Base-by-base conservation (phyloP, 129 eudicot species). In the Chrysanthemum seticuspe region DNA sequence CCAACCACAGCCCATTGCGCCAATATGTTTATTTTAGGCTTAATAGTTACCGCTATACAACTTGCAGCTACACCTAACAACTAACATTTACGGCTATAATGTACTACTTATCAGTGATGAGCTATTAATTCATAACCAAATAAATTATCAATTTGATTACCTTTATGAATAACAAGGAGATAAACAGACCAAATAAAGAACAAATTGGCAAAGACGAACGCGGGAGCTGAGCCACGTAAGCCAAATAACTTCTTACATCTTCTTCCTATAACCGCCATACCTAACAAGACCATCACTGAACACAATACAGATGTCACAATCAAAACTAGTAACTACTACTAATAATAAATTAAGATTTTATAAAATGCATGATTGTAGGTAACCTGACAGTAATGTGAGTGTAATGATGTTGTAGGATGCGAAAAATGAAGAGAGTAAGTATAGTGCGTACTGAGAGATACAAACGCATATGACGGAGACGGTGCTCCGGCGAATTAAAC, bases 161-260 rank as follows among this genome's bases (percentile, higher is more conserved):
- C 95, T 83, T 72, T 67, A 47, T 86, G 85, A 83, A 85, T 61
- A 15, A 76, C 87, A 61, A 59, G 52, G 5, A 81, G n/a, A 64
- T 85, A 83, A 40, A 83, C 80, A 64, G 59, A 83, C 91, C 95
- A 88, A 70, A 83, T 51, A 76, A 88, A 85, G 11, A 83, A 45
- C 23, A 85, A 51, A 70, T 75, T 83, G 25, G 82, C 44, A 65
- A 88, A 78, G 56, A 88, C 91, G 66, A 85, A 85, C 15, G 91
- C 86, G 1, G 87, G 91, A 63, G 88, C 78, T 13, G 90, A 85
- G 29, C 85, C 95, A 59, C 81, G 83, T 54, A 88, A 72, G 23
- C 86, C 77, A 21, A 78, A 72, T 40, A 81, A 40, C 76, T 54
- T 56, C 75, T 83, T 85, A 80, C 78, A 77, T 71, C 70, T 73